Base-by-base conservation (phyloP, 179 eudicot genomes). In the Actinidia arguta region DNA sequence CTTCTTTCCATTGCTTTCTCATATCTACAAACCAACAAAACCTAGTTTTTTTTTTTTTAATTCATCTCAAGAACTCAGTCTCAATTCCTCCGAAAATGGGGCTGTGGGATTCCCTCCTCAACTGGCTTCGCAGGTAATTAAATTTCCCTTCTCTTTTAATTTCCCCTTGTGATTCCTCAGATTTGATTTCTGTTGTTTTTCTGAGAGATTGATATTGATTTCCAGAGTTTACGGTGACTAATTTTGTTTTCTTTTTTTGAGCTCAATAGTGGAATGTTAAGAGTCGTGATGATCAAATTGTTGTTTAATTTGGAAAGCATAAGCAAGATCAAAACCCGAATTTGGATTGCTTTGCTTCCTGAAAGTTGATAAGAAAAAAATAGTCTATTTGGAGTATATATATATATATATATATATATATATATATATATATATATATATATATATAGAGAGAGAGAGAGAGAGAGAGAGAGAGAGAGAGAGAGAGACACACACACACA, bases 111-210 rank as follows among this genome's bases (percentile, higher is more conserved):
- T 84, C 92, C 13, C 76, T 92, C 42, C 91, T 92, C 75, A 89
- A 87, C 67, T 92, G 95, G 95, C 95, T 92, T 8, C 83, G 95
- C 25, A 92, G 95, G 95, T 89, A 83, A 56, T 11, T 13, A 36
- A n/a, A 4, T 52, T 48, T 7, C 63, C 4, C 27, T 14, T 5
- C 20, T 17, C 39, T 22, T 18, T 7, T 50, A 4, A 1, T 39
- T 16, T 47, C 46, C 12, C 22, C 18, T 42, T 44, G 54, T 48
- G 25, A 6, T 61, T 62, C 56, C 68, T 24, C 6, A 18, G 50
- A 20, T 56, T 58, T 67, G n/a, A 8, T 68, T 24, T 70, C 39
- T 13, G 17, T 31, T 76, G 68, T 4, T 63, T 63, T 78, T 47
- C 10, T 7, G 27, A 4, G 42, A 16, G 39, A 14, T 13, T 55